Conservation (phyloP, 352 stramenopile genomes). For the Phytophthora uliginosa region DNA sequence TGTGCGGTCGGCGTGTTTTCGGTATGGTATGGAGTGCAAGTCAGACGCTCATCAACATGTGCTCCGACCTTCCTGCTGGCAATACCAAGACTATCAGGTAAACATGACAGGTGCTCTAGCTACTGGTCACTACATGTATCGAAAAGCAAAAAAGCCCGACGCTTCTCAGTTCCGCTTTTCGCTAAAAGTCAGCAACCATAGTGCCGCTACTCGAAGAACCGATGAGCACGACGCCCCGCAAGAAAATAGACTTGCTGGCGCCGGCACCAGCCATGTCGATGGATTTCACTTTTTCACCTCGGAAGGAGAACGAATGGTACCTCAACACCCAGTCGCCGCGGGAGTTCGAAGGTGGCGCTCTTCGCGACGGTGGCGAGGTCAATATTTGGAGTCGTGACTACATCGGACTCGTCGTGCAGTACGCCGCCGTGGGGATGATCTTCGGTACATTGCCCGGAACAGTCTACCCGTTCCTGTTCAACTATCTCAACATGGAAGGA, state of each 20-base stretch:
- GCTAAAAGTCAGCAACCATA: slow-evolving; percentile 32
- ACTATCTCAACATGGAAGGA: slow-evolving; percentile 58
- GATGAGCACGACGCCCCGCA: slow-evolving; percentile 33
- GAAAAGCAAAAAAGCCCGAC: not conserved
- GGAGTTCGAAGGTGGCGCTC: slow-evolving; percentile 27
- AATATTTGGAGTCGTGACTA: slow-evolving; percentile 51
- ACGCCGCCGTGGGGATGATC: slow-evolving; percentile 53
- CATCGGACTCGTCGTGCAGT: slow-evolving; percentile 52
- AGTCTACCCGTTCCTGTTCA: slow-evolving; percentile 55
- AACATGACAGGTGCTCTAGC: slow-evolving; percentile 13
- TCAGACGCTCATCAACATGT: slow-evolving; percentile 16
- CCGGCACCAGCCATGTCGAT: slow-evolving; percentile 16
- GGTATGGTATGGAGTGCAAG: slow-evolving; percentile 18
- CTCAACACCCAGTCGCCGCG: slow-evolving; percentile 27
- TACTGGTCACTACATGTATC: slow-evolving; percentile 7
- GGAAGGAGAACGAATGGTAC: slow-evolving; percentile 35
- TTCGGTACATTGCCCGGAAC: slow-evolving; percentile 50
- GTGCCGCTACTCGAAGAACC: slow-evolving; percentile 40
- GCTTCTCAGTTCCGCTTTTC: slow-evolving; percentile 25
- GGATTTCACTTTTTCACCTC: slow-evolving; percentile 26
- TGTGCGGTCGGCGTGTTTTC: slow-evolving; percentile 16
- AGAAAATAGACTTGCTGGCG: slow-evolving; percentile 40
- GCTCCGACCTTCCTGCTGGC: slow-evolving; percentile 9
- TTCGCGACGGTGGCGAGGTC: slow-evolving; percentile 28
- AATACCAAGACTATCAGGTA: not conserved